A percentile compares a stretch with the other conserved stretches of the same genome.
phyloP scores from a whole-genome alignment of 2,329 filamentous ascomycete species.

The Claviceps cyperi region DNA sequence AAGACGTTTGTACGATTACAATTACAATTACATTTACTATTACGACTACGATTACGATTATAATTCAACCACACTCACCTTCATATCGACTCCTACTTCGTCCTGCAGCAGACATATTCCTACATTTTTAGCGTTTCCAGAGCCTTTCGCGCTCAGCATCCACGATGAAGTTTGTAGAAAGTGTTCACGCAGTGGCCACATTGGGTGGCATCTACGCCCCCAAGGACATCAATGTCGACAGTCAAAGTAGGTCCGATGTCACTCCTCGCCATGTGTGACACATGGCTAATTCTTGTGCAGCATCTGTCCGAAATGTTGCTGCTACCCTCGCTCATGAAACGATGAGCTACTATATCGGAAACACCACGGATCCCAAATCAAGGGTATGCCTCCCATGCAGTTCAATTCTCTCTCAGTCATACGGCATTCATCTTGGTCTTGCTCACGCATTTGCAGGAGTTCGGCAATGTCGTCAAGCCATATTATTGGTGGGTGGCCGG shows the following conservation, averaged over 20 bases:
- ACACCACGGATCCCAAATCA: conserved; percentile 33
- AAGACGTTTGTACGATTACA: background rate
- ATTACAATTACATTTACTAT: background rate
- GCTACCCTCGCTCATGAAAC: conserved; percentile 44
- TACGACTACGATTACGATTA: too few species aligned
- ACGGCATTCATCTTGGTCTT: background rate
- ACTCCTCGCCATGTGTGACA: background rate
- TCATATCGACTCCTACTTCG: too few species aligned
- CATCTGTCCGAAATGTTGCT: conserved; percentile 46
- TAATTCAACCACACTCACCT: too few species aligned
- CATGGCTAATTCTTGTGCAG: conserved; percentile 20
- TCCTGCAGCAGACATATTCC: too few species aligned
- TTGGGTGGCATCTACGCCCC: conserved; percentile 17
- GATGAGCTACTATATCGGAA: conserved; percentile 52
- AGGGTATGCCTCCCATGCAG: conserved; percentile 17
- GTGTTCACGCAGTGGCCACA: conserved; percentile 12
- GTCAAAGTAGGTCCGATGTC: conserved; percentile 16
- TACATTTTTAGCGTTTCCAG: background rate
- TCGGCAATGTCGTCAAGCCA: conserved; percentile 49
- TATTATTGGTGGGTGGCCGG: conserved; percentile 58
- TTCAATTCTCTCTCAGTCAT: too few species aligned
- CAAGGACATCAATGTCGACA: conserved; percentile 24
- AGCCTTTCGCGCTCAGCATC: background rate
- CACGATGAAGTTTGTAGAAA: conserved; percentile 12
- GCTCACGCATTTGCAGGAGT: conserved; percentile 21